Conservation (phyloP, 2,329 filamentous ascomycete genomes). For the Aspergillus viridinutans region DNA sequence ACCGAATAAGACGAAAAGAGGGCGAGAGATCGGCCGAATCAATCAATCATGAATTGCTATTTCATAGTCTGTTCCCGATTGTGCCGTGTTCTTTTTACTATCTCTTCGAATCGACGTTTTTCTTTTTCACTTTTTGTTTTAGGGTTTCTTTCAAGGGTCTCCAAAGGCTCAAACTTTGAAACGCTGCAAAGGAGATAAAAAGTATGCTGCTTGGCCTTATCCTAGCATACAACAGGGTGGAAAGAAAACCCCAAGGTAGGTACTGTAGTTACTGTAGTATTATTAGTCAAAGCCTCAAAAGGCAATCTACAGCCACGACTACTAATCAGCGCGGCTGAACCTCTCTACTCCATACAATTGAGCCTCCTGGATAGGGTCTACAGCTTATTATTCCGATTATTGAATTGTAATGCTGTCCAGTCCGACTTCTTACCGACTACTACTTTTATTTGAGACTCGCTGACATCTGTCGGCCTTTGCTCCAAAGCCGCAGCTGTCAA, state of each 20-base stretch:
- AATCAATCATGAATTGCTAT: background rate
- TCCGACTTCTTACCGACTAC: background rate
- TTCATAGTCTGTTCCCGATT: background rate
- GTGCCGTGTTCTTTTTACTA: background rate
- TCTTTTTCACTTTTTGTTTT: background rate
- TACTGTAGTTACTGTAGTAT: background rate
- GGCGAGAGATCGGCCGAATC: slow-evolving; percentile 11
- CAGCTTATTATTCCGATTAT: background rate
- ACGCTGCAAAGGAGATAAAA: background rate
- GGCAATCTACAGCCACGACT: background rate
- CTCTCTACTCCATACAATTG: background rate
- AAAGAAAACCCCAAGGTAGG: background rate
- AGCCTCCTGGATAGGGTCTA: background rate
- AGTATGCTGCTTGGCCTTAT: background rate
- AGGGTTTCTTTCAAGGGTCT: background rate
- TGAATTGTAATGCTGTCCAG: no score
- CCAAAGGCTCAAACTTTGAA: background rate
- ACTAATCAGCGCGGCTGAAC: background rate
- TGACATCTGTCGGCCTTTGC: background rate
- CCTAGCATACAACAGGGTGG: background rate
- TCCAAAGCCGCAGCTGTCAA: background rate
- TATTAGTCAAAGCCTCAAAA: background rate
- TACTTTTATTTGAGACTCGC: background rate
- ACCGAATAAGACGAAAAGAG: slow-evolving; percentile 11
- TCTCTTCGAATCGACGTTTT: background rate